Percentiles rank a stretch among this genome's conserved stretches.
These are phyloP conservation scores for Xylaria polymorpha DNA, from an alignment of 2,329 filamentous ascomycete species.

Conservation along the genomic window DNA sequence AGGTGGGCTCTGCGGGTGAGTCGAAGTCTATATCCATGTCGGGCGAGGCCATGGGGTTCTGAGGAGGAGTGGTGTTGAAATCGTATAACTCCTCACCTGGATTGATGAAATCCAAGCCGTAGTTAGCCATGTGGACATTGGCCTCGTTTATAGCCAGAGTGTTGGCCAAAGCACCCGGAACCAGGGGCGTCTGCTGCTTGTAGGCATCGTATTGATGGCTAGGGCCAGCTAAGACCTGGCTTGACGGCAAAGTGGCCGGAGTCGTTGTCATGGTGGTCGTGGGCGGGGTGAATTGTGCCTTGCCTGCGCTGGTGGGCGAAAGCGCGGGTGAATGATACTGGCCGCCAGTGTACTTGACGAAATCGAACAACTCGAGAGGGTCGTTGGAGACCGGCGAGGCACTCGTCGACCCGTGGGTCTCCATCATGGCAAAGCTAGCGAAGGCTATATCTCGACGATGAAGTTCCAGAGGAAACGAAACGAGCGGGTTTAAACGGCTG, in stretches of 20 bases:
- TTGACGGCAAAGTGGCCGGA: conserved; percentile 64
- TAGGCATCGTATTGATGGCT: conserved; percentile 97
- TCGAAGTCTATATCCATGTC: conserved; percentile 60
- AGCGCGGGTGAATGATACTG: conserved; percentile 71
- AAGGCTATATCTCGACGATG: neutral
- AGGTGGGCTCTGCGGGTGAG: conserved; percentile 66
- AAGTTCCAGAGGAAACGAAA: neutral
- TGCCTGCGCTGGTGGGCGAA: conserved; percentile 66
- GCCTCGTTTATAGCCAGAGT: conserved; percentile 81
- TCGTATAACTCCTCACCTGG: conserved; percentile 76
- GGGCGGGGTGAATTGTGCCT: conserved; percentile 64
- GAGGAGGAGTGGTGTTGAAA: conserved; percentile 74
- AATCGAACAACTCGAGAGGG: conserved; percentile 69
- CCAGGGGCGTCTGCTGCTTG: conserved; percentile 93
- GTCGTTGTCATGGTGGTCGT: conserved; percentile 65
- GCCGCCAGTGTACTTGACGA: conserved; percentile 71
- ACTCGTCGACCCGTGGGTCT: conserved; percentile 13
- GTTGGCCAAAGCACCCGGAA: conserved; percentile 82
- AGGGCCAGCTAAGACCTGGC: conserved; percentile 76
- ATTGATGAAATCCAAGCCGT: conserved; percentile 65
- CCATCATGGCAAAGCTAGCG: neutral
- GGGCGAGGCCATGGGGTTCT: conserved; percentile 66
- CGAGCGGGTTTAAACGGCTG: neutral
- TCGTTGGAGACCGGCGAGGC: conserved; percentile 51
- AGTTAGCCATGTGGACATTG: conserved; percentile 54